Conservation (phyloP, 768 basidiomycete genomes). For the Trametes cingulata region DNA sequence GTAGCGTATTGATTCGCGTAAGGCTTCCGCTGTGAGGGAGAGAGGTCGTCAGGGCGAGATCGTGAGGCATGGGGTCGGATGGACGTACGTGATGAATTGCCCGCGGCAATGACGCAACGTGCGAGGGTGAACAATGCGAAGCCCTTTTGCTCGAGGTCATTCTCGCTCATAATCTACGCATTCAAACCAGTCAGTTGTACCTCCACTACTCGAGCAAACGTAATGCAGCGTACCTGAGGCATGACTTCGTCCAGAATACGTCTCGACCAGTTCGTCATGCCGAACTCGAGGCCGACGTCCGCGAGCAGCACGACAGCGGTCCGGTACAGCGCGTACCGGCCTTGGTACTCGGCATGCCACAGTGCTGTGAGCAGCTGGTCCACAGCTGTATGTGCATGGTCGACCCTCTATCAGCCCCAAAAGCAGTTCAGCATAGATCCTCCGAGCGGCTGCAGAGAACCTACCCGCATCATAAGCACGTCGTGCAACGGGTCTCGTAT, state of each 20-base stretch:
- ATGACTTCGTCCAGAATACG: slow-evolving; percentile 75
- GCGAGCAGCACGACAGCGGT: slow-evolving; percentile 72
- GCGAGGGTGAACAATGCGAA: slow-evolving; percentile 73
- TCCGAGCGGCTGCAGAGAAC: slow-evolving; percentile 25
- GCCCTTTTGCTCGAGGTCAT: slow-evolving; percentile 75
- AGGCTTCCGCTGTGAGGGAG: slow-evolving; percentile 28
- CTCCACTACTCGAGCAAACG: neutral
- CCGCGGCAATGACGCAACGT: slow-evolving; percentile 69
- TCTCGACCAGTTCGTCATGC: slow-evolving; percentile 65
- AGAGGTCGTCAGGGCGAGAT: neutral
- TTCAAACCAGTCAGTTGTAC: neutral
- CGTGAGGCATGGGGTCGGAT: neutral
- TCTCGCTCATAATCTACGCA: slow-evolving; percentile 63
- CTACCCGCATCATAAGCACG: slow-evolving; percentile 42
- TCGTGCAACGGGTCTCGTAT: slow-evolving; percentile 46
- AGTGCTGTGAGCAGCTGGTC: slow-evolving; percentile 69
- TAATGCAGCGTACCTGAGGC: slow-evolving; percentile 60
- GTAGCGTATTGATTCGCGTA: slow-evolving; percentile 3
- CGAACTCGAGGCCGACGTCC: slow-evolving; percentile 76
- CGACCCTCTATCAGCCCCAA: slow-evolving; percentile 49
- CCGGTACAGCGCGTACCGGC: slow-evolving; percentile 65
- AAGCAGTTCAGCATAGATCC: slow-evolving; percentile 6
- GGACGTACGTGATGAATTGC: slow-evolving; percentile 45
- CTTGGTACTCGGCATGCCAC: slow-evolving; percentile 81
- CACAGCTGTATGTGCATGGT: slow-evolving; percentile 61